Base-by-base conservation (phyloP, 2,329 filamentous ascomycete genomes). In the Fusarium nanum region DNA sequence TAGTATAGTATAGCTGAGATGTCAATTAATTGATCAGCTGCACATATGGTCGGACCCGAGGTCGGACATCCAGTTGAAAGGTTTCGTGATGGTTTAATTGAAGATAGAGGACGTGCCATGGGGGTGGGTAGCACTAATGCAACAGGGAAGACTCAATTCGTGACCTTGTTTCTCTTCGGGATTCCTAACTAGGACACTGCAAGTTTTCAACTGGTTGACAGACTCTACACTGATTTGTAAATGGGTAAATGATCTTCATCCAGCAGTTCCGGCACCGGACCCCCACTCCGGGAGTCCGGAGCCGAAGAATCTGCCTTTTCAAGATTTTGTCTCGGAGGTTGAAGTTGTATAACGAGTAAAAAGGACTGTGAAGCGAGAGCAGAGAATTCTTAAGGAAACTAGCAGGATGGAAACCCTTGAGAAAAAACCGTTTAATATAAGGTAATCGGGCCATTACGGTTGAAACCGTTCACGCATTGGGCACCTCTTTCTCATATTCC, bases 381-480 rank as follows among this genome's bases (percentile, higher is more conserved):
- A 44, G 18, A 42, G 22, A 23, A 23, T 20, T 41, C n/a, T 14
- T 23, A 6, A 27, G 7, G 23, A 23, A 30, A 40, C 37, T 22
- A 30, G 25, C 20, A 27, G 34, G 25, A 41, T 55, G 46, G 30
- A 37, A 52, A 52, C 14, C 20, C 23, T 20, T 30, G 53, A 37
- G 28, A 49, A 47, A 20, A 22, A 56, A 37, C 34, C 32, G 8
- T 25, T 27, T 37, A 40, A 32, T 45, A 52, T 30, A 37, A 48
- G 42, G 53, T 48, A 63, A 49, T 70, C 68, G 70, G 61, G 67
- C 60, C 68, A 72, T 69, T 50, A 56, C 47, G 65, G 55, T 40
- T 37, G 41, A 41, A 47, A 54, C 54, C 49, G 34, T 30, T 64
- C 44, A 54, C 60, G 60, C 66, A 69, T 64, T 67, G 65, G 65